A percentile compares a stretch with the other conserved stretches of the same genome.
Evolutionary conservation across 1,284 basidiomycete genomes (phyloP).

Genomic region (Malassezia vespertilionis): DNA sequence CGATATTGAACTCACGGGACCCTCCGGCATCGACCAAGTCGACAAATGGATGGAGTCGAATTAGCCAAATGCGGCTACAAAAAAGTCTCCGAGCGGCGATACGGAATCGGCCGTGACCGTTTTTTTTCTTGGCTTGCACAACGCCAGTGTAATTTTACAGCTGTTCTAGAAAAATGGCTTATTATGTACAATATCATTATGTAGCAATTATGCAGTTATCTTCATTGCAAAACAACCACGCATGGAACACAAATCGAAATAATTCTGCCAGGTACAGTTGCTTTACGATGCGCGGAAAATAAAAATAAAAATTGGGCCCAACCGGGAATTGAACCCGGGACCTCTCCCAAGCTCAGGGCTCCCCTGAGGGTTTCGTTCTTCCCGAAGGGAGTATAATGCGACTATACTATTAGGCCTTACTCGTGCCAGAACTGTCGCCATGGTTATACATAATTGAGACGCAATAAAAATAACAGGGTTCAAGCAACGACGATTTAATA

Average conservation of each 20-base stretch:
- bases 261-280: no score
- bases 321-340: constrained; percentile 24
- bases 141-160: background rate
- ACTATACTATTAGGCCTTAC: constrained; percentile 22
- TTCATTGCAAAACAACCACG: no score
- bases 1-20: constrained; percentile 25
- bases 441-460: no score
- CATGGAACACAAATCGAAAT: no score
- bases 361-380: constrained; percentile 10
- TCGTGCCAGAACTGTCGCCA: no score
- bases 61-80: background rate
- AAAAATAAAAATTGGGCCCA: constrained; percentile 16
- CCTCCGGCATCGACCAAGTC: constrained; percentile 25
- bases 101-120: no score
- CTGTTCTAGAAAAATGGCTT: background rate
- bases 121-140: no score
- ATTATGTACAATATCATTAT: no score
- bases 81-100: no score
- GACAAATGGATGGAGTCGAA: constrained; percentile 12
- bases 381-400: constrained; percentile 23
- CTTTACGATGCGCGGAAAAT: background rate
- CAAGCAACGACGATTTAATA: no score
- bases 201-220: no score
- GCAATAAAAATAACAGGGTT: no score
- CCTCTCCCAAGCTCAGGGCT: constrained; percentile 18